Base-by-base conservation (phyloP, 2,329 filamentous ascomycete genomes). In the Parafenestella ontariensis region DNA sequence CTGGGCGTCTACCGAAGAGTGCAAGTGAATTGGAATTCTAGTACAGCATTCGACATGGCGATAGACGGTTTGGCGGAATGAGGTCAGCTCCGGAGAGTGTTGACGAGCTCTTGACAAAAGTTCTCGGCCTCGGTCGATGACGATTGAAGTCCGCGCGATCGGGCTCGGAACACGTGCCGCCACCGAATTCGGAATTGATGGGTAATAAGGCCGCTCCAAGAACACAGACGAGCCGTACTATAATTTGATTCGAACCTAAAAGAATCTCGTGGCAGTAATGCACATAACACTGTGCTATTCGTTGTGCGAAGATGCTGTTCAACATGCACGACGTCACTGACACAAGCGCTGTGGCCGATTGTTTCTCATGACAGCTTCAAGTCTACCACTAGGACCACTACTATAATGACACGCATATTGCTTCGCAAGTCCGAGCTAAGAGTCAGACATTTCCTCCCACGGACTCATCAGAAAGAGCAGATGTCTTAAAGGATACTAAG, bases 81-180 rank as follows among this genome's bases (percentile, higher is more conserved):
- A 53, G 54, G 45, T 54, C 54, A 58, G 54, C 49, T 59, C 58
- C 39, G 48, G 46, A 43, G 40, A 23, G 45, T 45, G 52, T 48
- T 41, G 52, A 52, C 21, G 46, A 60, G 57, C 56, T 61, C 56
- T 54, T 41, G 52, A 58, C 61, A 70, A 70, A 71, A 70, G 62
- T 65, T 65, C 46, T 51, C 54, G 58, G 58, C 52, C 54, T 63
- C 63, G 61, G 64, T 62, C 23, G 53, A 64, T 72, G 70, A 70
- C 70, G 68, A 68, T 66, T 64, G 56, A 54, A 49, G 43, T 37
- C 46, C 28, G 47, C 51, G 52, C 52, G 31, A 52, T 59, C 57
- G 43, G 42, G 59, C 56, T 47, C 58, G 47, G 54, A 48, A 60
- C 66, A 68, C 61, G 68, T 69, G 65, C 59, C 52, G 55, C 50